Evolutionary conservation across 2,329 filamentous ascomycete species (phyloP).

Genomic region (Cadophora luteo-olivacea): DNA sequence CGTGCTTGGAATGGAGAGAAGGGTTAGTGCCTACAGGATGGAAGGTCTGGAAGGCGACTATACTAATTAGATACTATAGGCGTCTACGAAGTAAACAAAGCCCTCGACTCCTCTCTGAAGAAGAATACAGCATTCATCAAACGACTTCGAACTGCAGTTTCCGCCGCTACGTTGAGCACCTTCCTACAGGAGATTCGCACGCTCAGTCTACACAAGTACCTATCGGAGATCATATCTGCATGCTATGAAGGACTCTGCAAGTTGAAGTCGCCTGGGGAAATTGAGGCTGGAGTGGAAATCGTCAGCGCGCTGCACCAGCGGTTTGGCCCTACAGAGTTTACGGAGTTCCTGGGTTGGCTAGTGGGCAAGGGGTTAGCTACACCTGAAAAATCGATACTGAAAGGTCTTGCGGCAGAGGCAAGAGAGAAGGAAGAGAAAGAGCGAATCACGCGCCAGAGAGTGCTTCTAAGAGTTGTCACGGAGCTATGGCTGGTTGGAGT

Average conservation of each 20-base stretch:
- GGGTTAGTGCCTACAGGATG: conserved; percentile 60
- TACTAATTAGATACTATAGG: conserved; percentile 33
- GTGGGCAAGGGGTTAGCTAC: conserved; percentile 90
- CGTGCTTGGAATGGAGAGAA: conserved; percentile 88
- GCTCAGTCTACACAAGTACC: conserved; percentile 92
- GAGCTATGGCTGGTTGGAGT: conserved; percentile 95
- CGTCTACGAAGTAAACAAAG: conserved; percentile 64
- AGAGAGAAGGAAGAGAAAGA: conserved; percentile 97
- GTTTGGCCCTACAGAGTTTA: conserved; percentile 90
- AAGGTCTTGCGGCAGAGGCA: conserved; percentile 78
- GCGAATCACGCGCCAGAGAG: conserved; percentile 81
- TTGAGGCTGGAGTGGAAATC: conserved; percentile 90
- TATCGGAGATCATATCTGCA: conserved; percentile 95
- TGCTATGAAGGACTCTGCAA: conserved; percentile 94
- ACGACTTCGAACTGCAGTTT: conserved; percentile 88
- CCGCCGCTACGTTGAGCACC: conserved; percentile 76
- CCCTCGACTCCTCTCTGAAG: conserved; percentile 93
- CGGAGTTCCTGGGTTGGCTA: conserved; percentile 89
- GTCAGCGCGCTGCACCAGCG: conserved; percentile 95
- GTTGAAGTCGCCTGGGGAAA: conserved; percentile 89
- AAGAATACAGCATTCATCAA: conserved; percentile 99
- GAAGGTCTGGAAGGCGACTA: conserved; percentile 1
- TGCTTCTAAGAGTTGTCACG: conserved; percentile 87
- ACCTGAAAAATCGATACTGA: conserved; percentile 84
- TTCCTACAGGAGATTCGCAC: conserved; percentile 91